Conservation (phyloP, 352 stramenopile genomes). For the Globisporangium spinosum region DNA sequence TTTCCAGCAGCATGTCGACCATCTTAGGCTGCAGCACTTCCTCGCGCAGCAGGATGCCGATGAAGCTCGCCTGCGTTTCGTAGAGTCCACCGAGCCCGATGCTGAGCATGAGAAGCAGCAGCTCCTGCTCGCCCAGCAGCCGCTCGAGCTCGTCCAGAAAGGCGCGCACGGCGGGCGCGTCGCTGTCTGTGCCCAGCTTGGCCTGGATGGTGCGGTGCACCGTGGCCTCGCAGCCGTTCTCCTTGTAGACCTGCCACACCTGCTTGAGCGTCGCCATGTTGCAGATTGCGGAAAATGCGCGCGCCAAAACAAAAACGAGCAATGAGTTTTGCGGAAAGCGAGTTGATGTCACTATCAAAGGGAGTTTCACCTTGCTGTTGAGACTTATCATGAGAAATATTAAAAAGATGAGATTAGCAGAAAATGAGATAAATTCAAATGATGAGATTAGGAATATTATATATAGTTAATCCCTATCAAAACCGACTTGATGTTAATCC, state of each 20-base stretch:
- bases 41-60: conserved; percentile 49
- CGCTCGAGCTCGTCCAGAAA: conserved; percentile 39
- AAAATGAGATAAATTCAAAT: not conserved
- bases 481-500: too few relatives aligned
- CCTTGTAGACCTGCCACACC: conserved; percentile 47
- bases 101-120: conserved; percentile 49
- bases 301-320: not conserved
- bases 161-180: conserved; percentile 20
- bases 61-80: conserved; percentile 48
- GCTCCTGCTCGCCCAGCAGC: conserved; percentile 31
- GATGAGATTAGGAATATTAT: too few relatives aligned
- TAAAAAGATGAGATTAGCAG: not conserved
- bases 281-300: not conserved
- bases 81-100: conserved; percentile 36
- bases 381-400: too few relatives aligned
- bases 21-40: conserved; percentile 43
- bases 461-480: too few relatives aligned
- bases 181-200: conserved; percentile 23
- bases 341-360: not conserved
- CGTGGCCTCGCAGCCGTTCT: conserved; percentile 32
- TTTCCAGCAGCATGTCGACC: conserved; percentile 50
- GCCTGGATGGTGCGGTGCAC: conserved; percentile 32
- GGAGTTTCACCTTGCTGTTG: not conserved
- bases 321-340: not conserved
- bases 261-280: conserved; percentile 35